These are phyloP conservation scores for Cladosporium sp. DNA, from an alignment of 2,329 filamentous ascomycete genomes.

Conservation along the genomic window DNA sequence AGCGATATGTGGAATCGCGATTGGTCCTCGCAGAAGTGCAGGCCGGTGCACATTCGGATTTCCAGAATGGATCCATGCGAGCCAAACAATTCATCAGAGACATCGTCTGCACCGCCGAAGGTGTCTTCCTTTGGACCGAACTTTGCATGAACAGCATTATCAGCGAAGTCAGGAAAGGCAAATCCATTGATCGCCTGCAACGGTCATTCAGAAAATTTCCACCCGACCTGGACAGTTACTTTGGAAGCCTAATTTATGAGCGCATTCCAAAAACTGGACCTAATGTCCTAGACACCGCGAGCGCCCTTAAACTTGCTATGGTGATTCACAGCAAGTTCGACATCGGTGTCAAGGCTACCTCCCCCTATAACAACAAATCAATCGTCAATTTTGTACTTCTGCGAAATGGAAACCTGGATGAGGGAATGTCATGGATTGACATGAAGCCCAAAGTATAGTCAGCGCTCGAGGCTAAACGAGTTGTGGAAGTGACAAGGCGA, in stretches of 20 bases:
- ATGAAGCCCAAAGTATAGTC: not conserved
- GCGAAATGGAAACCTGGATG: not conserved
- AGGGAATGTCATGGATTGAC: not conserved
- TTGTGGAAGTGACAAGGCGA: not conserved
- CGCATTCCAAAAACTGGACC: not conserved
- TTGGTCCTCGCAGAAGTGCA: not conserved
- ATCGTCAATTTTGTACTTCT: conserved; percentile 4
- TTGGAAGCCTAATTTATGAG: not conserved
- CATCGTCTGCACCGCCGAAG: not conserved
- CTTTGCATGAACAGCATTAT: not conserved
- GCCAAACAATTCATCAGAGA: not conserved
- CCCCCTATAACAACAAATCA: not conserved
- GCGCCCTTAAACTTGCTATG: not conserved
- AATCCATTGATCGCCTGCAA: too few relatives aligned
- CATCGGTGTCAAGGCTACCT: not conserved
- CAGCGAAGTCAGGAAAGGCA: not conserved
- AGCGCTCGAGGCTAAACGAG: not conserved
- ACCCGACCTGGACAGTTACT: not conserved
- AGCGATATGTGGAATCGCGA: not conserved
- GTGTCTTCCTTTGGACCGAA: conserved; percentile 1
- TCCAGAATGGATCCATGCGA: not conserved
- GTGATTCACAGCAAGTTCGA: not conserved
- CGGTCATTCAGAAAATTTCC: not conserved
- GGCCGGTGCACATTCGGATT: not conserved
- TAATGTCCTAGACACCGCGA: not conserved